A percentile compares a stretch with the other conserved stretches of the same genome.
Conservation (phyloP, 2,329 filamentous ascomycete species). For the Sporothrix luriei region DNA sequence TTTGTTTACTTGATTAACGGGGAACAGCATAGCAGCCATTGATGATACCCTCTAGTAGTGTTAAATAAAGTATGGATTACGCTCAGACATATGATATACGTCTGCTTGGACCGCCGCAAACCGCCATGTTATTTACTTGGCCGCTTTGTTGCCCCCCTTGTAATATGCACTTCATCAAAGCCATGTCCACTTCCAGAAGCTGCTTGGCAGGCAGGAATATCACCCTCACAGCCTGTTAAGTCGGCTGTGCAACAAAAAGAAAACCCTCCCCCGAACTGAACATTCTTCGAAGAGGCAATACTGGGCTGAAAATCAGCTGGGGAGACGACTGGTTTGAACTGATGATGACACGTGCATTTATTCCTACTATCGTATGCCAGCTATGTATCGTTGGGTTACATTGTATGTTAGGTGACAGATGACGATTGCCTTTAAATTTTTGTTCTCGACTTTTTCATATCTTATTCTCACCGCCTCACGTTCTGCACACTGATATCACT, state of each 20-base stretch:
- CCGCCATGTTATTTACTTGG: neutral
- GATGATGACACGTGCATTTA: neutral
- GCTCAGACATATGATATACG: neutral
- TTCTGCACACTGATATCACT: neutral
- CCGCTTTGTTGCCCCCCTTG: constrained; percentile 17
- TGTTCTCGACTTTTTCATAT: neutral
- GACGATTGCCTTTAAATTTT: neutral
- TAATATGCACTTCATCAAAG: neutral
- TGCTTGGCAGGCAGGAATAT: neutral
- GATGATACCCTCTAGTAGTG: neutral
- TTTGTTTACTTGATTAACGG: too few species aligned
- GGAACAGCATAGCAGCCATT: neutral
- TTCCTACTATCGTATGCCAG: neutral
- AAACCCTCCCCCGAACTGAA: neutral
- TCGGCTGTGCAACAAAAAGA: neutral
- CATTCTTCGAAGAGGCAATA: neutral
- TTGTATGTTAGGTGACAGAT: neutral
- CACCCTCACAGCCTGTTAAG: neutral
- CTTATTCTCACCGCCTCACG: neutral
- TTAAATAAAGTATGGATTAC: too few species aligned
- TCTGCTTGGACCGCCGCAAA: neutral
- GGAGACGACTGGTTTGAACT: neutral
- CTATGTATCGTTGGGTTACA: neutral
- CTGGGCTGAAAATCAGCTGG: neutral
- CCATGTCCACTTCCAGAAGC: neutral